Evolutionary conservation across 331 rosid species (phyloP).

Genomic region (Stylosanthes scabra): DNA sequence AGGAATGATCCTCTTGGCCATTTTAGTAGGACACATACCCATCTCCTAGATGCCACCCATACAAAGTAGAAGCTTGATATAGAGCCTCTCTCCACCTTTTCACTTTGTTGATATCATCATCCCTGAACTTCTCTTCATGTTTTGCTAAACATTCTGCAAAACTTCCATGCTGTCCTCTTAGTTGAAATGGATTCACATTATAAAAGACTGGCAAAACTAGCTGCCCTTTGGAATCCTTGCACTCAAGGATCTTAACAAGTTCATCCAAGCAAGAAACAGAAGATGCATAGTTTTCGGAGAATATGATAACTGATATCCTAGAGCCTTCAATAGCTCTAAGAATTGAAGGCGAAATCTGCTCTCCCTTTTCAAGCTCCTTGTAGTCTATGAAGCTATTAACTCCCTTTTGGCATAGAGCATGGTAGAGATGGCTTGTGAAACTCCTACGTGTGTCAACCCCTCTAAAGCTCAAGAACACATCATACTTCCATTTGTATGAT

Average conservation of each 20-base stretch:
- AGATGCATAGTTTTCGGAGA: conserved; percentile 7
- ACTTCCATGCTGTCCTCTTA: background rate
- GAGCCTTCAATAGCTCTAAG: conserved; percentile 20
- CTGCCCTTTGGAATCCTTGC: conserved; percentile 6
- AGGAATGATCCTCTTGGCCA: background rate
- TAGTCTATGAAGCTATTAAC: conserved; percentile 24
- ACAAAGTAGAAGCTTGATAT: conserved; percentile 1
- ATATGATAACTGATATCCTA: conserved; percentile 8
- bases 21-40: conserved; percentile 1
- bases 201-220: conserved; percentile 14
- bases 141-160: conserved; percentile 23
- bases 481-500: background rate
- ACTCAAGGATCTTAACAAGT: conserved; percentile 8
- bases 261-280: conserved; percentile 28
- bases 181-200: conserved; percentile 19
- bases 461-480: conserved; percentile 31
- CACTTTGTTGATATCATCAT: background rate
- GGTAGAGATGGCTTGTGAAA: conserved; percentile 26
- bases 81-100: conserved; percentile 8
- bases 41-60: conserved; percentile 17
- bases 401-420: conserved; percentile 21
- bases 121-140: background rate
- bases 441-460: background rate
- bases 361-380: conserved; percentile 14
- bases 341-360: background rate